Evolutionary conservation across 805 yeast genomes (phyloP).

Genomic region (Lipomyces sp.): DNA sequence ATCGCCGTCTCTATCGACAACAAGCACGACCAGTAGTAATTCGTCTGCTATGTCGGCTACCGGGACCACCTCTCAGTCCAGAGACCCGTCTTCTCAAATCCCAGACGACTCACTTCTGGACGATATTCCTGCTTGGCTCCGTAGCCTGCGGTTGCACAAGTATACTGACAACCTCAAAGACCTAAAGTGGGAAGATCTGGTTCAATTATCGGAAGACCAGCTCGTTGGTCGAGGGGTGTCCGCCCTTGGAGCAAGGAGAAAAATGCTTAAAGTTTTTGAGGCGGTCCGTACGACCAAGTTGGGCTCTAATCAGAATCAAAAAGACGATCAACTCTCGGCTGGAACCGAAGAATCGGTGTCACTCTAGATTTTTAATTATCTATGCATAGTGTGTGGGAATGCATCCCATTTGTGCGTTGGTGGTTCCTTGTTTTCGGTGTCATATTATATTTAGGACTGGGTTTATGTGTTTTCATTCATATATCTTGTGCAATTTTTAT

Average conservation of each 20-base stretch:
- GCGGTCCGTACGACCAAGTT: conserved; percentile 63
- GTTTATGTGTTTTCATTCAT: not conserved
- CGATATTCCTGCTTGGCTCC: conserved; percentile 92
- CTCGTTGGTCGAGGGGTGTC: conserved; percentile 81
- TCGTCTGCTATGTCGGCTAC: conserved; percentile 46
- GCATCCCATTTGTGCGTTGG: conserved; percentile 2
- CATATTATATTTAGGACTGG: not conserved
- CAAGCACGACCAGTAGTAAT: not conserved
- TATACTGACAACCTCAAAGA: conserved; percentile 83
- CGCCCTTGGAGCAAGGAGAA: conserved; percentile 95
- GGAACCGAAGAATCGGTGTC: not conserved
- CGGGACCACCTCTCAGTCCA: conserved; percentile 42
- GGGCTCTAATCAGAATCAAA: conserved; percentile 10
- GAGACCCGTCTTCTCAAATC: conserved; percentile 1
- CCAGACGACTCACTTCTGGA: conserved; percentile 50
- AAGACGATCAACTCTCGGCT: conserved; percentile 11
- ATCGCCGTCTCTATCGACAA: conserved; percentile 7
- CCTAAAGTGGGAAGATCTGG: conserved; percentile 77
- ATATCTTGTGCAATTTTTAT: not conserved
- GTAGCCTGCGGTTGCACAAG: conserved; percentile 86
- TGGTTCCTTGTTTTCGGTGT: not conserved
- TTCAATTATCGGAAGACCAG: conserved; percentile 68
- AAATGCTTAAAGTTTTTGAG: conserved; percentile 87
- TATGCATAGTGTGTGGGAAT: not conserved
- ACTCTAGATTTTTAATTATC: not conserved